Evolutionary conservation across 2,329 filamentous ascomycete species (phyloP), one percentile per base, ranked within the genome.

Genomic region (Aspergillus spinulosporus): DNA sequence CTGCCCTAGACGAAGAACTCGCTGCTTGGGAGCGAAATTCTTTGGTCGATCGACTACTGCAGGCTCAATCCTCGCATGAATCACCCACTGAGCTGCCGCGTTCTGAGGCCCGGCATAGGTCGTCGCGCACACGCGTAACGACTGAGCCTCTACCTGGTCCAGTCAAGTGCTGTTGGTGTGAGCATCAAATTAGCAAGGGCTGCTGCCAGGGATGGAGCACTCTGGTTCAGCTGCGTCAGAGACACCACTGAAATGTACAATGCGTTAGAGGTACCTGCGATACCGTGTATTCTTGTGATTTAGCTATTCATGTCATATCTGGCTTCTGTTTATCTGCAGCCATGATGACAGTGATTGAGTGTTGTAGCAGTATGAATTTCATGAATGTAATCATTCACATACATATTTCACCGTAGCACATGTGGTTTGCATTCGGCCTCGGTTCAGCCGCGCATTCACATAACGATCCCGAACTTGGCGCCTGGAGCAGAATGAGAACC

Each of bases 151-250:
- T 47, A n/a, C 45, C 54, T 26, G 53, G 63, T 8, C 62, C 80
- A 66, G 83, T 88, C 28, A 83, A 82, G 62, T 90, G 87, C 68
- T 86, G 86, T 6, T 90, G 88, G 88, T 90, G 88, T 68, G 77
- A 78, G 43, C 88, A 90, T 73, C 81, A 82, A 49, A 89, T 90
- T 87, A 86, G 79, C 62, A 86, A 81, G 11, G 76, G 74, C 56
- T 90, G 88, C 72, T 90, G 88, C 68, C 81, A 86, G 8, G 87
- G 86, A 5, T 87, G 87, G 73, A 83, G 84, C 8, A 84, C 87
- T 1, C 78, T 87, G 44, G 82, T 90, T 3, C 83, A 86, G 59
- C 74, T 90, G 64, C 83, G 83, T 65, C 85, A 89, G 70, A 82
- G 82, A 45, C 72, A 74, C 57, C 70, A 75, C 62, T 76, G 52